Base-by-base conservation (phyloP, 108 stramenopile species). In the Skeletonema potamos region DNA sequence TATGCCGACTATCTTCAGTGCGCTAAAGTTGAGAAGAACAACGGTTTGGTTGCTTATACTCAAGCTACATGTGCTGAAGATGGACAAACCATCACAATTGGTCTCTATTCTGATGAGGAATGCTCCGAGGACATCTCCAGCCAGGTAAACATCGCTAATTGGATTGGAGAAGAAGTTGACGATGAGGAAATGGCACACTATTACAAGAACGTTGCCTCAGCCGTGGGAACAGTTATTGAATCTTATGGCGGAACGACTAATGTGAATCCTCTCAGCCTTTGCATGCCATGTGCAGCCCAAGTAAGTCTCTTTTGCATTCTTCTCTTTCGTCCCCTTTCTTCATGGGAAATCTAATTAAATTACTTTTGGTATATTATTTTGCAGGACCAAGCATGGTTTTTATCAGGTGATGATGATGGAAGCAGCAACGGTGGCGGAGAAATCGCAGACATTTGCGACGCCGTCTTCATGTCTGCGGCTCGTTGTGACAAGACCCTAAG, bases 401-500 rank as follows among this genome's bases (percentile, higher is more conserved):
- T 18, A 18, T 1, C 18, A 46, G n/a, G 18, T 46, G 44, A 46
- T 46, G 44, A 46, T 4, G 64, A 51, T 13, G 32, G n/a, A 26
- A 18, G 77, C 48, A 71, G 57, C 20, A 60, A 18, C 9, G 55
- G 66, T 39, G 41, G 58, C 11, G 82, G 72, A 6, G 37, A 22
- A 2, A 55, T 84, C 7, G 77, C 73, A 20, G 76, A 84, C 9
- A 48, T 90, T 62, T 88, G 88, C 61, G 79, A 66, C 3, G 79
- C 58, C 29, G 70, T 90, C 15, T 92, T 88, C 62, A 77, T 76
- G 12, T 46, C 64, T 27, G 54, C 72, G 63, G 87, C 86, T 11
- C 92, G 91, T 43, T 95, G 94, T 73, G 88, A 95, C 75, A 66
- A 75, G 43, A 85, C 89, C 66, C 79, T 85, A 60, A 54, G 54